These are phyloP conservation scores for Aspergillus sp. DNA, from an alignment of 2,329 filamentous ascomycete genomes.

Conservation along the genomic window DNA sequence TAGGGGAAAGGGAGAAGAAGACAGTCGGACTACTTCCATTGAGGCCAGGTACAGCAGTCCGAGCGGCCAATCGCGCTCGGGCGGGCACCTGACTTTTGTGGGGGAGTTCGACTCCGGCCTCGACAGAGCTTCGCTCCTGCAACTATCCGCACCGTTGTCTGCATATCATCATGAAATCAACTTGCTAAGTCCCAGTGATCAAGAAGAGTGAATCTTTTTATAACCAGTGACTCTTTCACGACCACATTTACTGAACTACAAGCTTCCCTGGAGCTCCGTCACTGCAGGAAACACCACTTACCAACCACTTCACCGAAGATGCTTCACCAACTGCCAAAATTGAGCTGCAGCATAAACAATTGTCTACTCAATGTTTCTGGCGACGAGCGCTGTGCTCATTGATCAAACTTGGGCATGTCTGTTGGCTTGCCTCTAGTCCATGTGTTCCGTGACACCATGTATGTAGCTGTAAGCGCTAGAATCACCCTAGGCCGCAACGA, in stretches of 20 bases:
- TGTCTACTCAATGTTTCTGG: background rate
- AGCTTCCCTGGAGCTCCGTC: background rate
- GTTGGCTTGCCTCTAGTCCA: background rate
- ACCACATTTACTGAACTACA: background rate
- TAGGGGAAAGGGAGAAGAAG: slow-evolving; percentile 12
- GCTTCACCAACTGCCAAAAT: background rate
- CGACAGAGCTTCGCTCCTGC: background rate
- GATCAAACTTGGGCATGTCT: background rate
- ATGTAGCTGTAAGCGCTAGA: background rate
- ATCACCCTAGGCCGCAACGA: background rate
- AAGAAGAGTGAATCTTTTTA: background rate
- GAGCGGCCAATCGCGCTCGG: slow-evolving; percentile 13
- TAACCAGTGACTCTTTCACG: background rate
- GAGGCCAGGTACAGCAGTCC: slow-evolving; percentile 8
- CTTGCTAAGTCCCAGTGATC: background rate
- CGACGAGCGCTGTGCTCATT: too few species aligned
- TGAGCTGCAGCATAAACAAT: background rate
- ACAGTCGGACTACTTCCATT: slow-evolving; percentile 29
- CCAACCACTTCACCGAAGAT: background rate
- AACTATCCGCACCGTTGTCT: background rate
- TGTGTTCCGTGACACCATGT: background rate
- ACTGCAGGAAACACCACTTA: background rate
- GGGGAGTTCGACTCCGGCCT: slow-evolving; percentile 15
- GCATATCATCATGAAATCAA: background rate
- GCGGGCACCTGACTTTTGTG: slow-evolving; percentile 34